Conservation (phyloP, 192 early-diverging fungal genomes). For the Coemansia sp. region DNA sequence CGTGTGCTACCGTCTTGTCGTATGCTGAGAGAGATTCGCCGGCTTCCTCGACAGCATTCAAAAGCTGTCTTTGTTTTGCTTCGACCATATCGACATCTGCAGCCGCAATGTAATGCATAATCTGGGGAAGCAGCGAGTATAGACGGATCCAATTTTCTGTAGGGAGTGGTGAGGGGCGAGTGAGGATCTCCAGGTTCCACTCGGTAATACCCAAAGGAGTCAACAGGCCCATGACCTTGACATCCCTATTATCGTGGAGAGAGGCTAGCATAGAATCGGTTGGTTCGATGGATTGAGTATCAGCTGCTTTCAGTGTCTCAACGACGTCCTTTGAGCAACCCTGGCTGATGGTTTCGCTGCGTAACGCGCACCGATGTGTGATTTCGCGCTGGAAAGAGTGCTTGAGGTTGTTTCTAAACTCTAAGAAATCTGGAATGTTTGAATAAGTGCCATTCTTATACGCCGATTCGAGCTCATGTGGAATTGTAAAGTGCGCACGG, state of each 20-base stretch:
- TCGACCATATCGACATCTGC: conserved; percentile 25
- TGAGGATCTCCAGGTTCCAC: conserved; percentile 45
- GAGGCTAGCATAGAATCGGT: conserved; percentile 51
- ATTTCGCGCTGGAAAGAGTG: conserved; percentile 76
- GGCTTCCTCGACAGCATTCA: background rate
- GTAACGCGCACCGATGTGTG: conserved; percentile 63
- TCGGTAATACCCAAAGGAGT: conserved; percentile 21
- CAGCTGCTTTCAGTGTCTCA: conserved; percentile 58
- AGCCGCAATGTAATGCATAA: conserved; percentile 37
- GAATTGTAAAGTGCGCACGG: conserved; percentile 76
- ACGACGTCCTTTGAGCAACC: conserved; percentile 56
- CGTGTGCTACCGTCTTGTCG: conserved; percentile 27
- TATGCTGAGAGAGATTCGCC: conserved; percentile 15
- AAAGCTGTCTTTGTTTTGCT: conserved; percentile 12
- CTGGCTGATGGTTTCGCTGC: conserved; percentile 61
- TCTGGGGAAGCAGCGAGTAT: conserved; percentile 41
- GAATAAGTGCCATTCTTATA: conserved; percentile 85
- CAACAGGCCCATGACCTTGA: conserved; percentile 58
- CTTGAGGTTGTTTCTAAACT: conserved; percentile 70
- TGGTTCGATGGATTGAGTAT: conserved; percentile 57
- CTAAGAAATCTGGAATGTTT: conserved; percentile 86
- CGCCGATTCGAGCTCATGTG: conserved; percentile 83
- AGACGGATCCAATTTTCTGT: conserved; percentile 21
- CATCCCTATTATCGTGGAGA: conserved; percentile 72
- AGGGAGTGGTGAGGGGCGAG: conserved; percentile 38